Evolutionary conservation across 352 stramenopile genomes (phyloP).

Genomic region (Blastocystis sp.): DNA sequence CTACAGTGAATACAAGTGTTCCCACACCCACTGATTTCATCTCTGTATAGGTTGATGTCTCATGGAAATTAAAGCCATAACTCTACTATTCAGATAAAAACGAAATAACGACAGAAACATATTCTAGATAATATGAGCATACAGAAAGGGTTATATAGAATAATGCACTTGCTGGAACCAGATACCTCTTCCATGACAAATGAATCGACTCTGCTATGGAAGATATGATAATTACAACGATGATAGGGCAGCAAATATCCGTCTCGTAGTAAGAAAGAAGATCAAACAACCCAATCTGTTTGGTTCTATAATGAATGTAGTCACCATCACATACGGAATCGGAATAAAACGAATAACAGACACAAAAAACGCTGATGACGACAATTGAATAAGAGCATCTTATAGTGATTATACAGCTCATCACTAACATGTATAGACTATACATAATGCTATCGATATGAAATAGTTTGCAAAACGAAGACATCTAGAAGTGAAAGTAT

Average conservation of each 20-base stretch:
- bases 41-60: not conserved
- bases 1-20: not conserved
- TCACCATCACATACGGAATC: not conserved
- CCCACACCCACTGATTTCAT: not conserved
- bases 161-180: not conserved
- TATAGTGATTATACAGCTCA: not conserved
- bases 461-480: not conserved
- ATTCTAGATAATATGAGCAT: constrained; percentile 2
- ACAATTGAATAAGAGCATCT: not conserved
- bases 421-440: not conserved
- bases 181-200: not conserved
- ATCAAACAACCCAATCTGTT: not conserved
- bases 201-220: not conserved
- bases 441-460: not conserved
- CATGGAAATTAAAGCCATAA: not conserved
- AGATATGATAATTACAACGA: not conserved
- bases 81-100: not conserved
- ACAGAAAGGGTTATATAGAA: not conserved
- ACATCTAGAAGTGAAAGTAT: not conserved
- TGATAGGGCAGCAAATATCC: not conserved
- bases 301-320: not conserved
- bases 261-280: not conserved
- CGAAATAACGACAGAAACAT: not conserved
- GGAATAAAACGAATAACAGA: not conserved
- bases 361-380: not conserved